Evolutionary conservation across 1,284 basidiomycete genomes (phyloP).

Genomic region (Austroboletus novae-zelandiae): DNA sequence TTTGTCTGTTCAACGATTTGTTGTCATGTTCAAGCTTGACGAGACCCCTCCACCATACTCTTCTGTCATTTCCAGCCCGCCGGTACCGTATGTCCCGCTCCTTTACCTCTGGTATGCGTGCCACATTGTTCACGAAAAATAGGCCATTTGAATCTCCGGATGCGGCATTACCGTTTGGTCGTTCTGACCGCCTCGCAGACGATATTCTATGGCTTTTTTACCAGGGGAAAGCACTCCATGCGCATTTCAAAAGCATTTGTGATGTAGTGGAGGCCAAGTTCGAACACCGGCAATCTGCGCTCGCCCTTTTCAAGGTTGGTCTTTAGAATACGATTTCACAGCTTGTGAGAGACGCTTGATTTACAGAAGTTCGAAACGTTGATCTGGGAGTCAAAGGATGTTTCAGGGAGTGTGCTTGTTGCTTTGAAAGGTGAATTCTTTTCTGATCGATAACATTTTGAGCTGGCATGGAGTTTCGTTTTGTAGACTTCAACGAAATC

Average conservation of each 20-base stretch:
- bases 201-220: conserved; percentile 11
- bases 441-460: not conserved
- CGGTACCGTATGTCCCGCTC: conserved; percentile 4
- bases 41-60: conserved; percentile 22
- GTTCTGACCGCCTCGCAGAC: conserved; percentile 6
- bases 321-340: not conserved
- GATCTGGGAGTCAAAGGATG: conserved; percentile 18
- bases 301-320: conserved; percentile 13
- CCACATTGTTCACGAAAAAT: not conserved
- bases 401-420: conserved; percentile 12
- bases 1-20: too few relatives aligned
- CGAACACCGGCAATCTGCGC: conserved; percentile 4
- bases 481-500: conserved; percentile 20
- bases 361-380: conserved; percentile 15
- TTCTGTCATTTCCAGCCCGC: not conserved
- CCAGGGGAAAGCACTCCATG: conserved; percentile 11
- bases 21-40: conserved; percentile 2
- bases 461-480: not conserved
- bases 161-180: conserved; percentile 10
- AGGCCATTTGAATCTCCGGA: not conserved
- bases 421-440: conserved; percentile 15
- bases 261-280: conserved; percentile 7
- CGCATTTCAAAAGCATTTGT: conserved; percentile 16
- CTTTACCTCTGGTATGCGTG: not conserved
- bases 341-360: not conserved